These are phyloP conservation scores for Zymoseptoria tritici DNA, from an alignment of 2,329 filamentous ascomycete species.

Conservation along the genomic window DNA sequence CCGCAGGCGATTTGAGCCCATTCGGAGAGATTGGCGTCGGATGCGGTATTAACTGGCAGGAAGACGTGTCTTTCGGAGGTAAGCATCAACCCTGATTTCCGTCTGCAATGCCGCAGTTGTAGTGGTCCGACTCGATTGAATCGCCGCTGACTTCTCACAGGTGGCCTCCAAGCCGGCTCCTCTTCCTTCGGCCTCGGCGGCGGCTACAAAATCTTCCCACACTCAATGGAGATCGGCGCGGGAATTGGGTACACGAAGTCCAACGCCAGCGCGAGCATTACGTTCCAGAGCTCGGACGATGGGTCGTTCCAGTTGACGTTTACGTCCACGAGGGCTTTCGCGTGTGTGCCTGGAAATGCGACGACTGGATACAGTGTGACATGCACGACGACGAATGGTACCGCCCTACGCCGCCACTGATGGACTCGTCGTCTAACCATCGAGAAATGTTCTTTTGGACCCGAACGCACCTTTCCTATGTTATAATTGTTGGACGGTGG, in stretches of 20 bases:
- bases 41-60: constrained; percentile 16
- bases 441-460: too few species aligned
- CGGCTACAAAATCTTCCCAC: constrained; percentile 12
- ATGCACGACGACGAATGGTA: background rate
- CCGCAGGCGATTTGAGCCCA: constrained; percentile 6
- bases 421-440: too few species aligned
- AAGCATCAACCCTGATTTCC: background rate
- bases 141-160: background rate
- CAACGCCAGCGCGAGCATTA: constrained; percentile 9
- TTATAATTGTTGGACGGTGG: too few species aligned
- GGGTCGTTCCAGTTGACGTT: constrained; percentile 11
- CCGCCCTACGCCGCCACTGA: too few species aligned
- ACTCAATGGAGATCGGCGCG: constrained; percentile 8
- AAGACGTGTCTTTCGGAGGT: constrained; percentile 13
- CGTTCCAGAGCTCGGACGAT: constrained; percentile 10
- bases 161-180: constrained; percentile 14
- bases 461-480: too few species aligned
- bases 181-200: constrained; percentile 15
- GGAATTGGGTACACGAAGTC: constrained; percentile 14
- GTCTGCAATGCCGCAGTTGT: too few species aligned
- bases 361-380: background rate
- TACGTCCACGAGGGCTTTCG: constrained; percentile 7
- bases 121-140: too few species aligned
- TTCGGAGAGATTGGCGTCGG: constrained; percentile 13
- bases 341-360: constrained; percentile 5